Conservation (phyloP, 1,284 basidiomycete genomes). For the Sporisorium exsertum region DNA sequence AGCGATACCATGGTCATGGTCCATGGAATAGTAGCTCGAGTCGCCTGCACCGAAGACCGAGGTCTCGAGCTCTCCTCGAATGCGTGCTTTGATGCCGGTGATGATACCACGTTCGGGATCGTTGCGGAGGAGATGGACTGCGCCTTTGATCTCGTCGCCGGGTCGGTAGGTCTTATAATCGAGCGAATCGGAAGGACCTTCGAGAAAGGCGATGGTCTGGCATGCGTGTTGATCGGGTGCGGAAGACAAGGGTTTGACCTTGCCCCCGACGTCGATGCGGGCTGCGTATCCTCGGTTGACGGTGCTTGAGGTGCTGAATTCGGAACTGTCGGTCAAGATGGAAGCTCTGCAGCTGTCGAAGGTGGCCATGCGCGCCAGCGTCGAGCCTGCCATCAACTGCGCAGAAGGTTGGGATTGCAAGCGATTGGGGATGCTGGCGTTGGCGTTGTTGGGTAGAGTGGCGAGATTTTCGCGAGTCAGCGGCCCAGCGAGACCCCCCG, state of each 20-base stretch:
- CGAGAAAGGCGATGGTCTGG: constrained; percentile 52
- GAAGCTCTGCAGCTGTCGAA: constrained; percentile 43
- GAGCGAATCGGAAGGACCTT: constrained; percentile 42
- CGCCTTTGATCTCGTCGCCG: constrained; percentile 51
- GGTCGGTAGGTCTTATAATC: constrained; percentile 55
- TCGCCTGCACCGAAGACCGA: constrained; percentile 51
- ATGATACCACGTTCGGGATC: constrained; percentile 49
- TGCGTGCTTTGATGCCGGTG: constrained; percentile 51
- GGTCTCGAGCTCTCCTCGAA: constrained; percentile 51
- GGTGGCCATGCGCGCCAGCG: constrained; percentile 32
- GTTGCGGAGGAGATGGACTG: constrained; percentile 45
- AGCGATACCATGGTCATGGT: constrained; percentile 49
- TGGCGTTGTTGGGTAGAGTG: constrained; percentile 16
- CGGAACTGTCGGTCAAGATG: constrained; percentile 44
- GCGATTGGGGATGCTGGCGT: constrained; percentile 21
- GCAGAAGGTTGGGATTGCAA: constrained; percentile 18
- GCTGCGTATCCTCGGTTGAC: constrained; percentile 51
- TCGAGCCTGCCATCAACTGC: constrained; percentile 9
- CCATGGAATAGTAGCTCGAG: constrained; percentile 51
- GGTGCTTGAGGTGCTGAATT: constrained; percentile 54
- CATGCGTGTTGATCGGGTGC: constrained; percentile 31
- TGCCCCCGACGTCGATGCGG: constrained; percentile 51
- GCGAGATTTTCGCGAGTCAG: constrained; percentile 40
- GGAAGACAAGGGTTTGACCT: constrained; percentile 44
- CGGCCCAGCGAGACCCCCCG: constrained; percentile 4